Percentiles rank a stretch among this genome's conserved stretches.
Conservation (phyloP, 495 filamentous ascomycete genomes). For the Symbiotaphrina buchneri region DNA sequence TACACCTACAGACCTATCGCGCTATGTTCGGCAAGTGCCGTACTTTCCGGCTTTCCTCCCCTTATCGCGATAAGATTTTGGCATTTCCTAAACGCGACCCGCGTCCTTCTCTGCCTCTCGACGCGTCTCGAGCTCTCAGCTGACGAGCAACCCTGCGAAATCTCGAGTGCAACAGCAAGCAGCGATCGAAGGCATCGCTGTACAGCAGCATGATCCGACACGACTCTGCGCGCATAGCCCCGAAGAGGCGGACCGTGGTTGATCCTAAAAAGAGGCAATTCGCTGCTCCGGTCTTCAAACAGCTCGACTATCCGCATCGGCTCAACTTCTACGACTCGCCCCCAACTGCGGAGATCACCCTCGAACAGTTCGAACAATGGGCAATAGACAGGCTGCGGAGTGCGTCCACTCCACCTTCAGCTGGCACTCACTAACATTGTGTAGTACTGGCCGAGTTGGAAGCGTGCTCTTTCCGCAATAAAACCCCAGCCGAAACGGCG, state of each 20-base stretch:
- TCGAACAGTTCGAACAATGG: slow-evolving; percentile 98
- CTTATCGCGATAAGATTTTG: no score
- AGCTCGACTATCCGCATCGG: slow-evolving; percentile 57
- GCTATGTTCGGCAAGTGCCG: no score
- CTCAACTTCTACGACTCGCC: slow-evolving; percentile 82
- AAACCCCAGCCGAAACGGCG: slow-evolving; percentile 51
- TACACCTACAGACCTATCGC: no score
- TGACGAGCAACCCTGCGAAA: no score
- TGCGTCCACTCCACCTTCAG: slow-evolving; percentile 11
- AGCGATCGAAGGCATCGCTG: no score
- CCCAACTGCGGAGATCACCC: slow-evolving; percentile 81
- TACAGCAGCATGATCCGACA: slow-evolving; percentile 44
- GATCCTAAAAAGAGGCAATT: slow-evolving; percentile 78
- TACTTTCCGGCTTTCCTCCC: no score
- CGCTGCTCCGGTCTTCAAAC: slow-evolving; percentile 42
- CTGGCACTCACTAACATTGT: slow-evolving; percentile 1
- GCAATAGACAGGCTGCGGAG: slow-evolving; percentile 79
- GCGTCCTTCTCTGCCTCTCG: no score
- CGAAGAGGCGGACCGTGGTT: slow-evolving; percentile 51
- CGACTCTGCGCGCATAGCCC: slow-evolving; percentile 50
- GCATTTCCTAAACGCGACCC: no score
- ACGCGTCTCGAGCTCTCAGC: no score
- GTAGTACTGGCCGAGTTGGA: slow-evolving; percentile 87
- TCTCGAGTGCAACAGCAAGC: no score
- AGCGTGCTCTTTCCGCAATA: slow-evolving; percentile 88